Conservation (phyloP, 139 green algal genomes). For the Gonium pectorale region DNA sequence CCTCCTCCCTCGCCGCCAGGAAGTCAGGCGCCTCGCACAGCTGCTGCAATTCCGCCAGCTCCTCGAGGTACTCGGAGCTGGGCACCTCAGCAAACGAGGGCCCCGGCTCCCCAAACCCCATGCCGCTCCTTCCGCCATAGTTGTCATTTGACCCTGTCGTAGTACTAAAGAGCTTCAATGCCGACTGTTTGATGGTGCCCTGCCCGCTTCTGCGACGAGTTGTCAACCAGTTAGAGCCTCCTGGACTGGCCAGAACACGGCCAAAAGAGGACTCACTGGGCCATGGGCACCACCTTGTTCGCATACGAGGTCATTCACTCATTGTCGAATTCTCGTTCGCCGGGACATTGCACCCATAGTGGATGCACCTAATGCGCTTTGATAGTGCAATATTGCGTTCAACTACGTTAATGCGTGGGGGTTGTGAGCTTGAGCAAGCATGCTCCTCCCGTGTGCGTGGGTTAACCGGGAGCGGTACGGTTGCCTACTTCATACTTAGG, state of each 20-base stretch:
- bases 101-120: not conserved
- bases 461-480: no score
- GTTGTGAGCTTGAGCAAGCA: no score
- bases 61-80: conserved; percentile 17
- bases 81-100: not conserved
- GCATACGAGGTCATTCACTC: not conserved
- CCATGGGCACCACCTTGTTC: conserved; percentile 34
- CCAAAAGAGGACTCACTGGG: conserved; percentile 35
- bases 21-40: not conserved
- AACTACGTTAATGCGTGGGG: no score
- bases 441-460: no score
- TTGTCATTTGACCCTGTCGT: not conserved
- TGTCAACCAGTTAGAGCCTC: no score
- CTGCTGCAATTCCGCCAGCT: conserved; percentile 12
- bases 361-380: no score
- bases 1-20: not conserved
- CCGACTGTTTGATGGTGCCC: conserved; percentile 19
- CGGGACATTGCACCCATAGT: no score
- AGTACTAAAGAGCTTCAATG: not conserved
- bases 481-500: no score
- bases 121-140: not conserved
- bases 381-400: no score
- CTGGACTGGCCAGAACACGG: no score
- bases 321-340: no score
- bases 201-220: not conserved